Conservation (phyloP, 139 green algal species). For the Chlamydomonas eustigma region DNA sequence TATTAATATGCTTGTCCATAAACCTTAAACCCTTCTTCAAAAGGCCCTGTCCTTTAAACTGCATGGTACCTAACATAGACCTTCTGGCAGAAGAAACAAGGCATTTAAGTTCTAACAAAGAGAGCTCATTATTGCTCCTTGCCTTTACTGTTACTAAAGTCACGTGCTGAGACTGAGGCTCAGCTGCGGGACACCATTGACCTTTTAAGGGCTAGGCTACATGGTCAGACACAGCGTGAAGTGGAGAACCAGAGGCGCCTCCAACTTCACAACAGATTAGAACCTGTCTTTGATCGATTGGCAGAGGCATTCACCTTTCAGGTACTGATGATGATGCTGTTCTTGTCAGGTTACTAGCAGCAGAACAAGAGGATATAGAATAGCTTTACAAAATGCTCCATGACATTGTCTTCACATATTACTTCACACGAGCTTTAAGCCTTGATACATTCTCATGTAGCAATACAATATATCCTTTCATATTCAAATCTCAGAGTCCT, state of each 20-base stretch:
- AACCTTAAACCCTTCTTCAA: too few species aligned
- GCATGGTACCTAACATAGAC: neutral
- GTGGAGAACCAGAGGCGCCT: constrained; percentile 45
- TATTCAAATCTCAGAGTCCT: too few species aligned
- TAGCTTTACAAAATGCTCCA: too few species aligned
- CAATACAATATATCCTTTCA: too few species aligned
- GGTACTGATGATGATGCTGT: too few species aligned
- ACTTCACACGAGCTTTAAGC: too few species aligned
- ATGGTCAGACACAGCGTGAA: constrained; percentile 27
- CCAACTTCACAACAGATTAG: constrained; percentile 34
- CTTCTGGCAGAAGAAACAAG: neutral
- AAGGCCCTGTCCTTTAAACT: neutral
- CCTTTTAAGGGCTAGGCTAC: constrained; percentile 22
- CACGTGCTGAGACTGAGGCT: constrained; percentile 20
- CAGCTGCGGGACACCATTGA: constrained; percentile 44
- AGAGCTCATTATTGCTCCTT: neutral
- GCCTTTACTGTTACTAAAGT: neutral
- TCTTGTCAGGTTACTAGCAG: too few species aligned
- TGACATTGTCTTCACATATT: too few species aligned
- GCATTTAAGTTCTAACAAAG: neutral
- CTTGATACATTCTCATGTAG: too few species aligned
- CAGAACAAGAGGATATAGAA: too few species aligned
- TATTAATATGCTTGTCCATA: too few species aligned
- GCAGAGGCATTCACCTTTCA: constrained; percentile 42
- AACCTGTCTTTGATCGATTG: constrained; percentile 45